A percentile compares a stretch with the other conserved stretches of the same genome.
These are phyloP conservation scores for Rhodotorula toruloides DNA, from an alignment of 768 basidiomycete genomes.

Conservation along the genomic window DNA sequence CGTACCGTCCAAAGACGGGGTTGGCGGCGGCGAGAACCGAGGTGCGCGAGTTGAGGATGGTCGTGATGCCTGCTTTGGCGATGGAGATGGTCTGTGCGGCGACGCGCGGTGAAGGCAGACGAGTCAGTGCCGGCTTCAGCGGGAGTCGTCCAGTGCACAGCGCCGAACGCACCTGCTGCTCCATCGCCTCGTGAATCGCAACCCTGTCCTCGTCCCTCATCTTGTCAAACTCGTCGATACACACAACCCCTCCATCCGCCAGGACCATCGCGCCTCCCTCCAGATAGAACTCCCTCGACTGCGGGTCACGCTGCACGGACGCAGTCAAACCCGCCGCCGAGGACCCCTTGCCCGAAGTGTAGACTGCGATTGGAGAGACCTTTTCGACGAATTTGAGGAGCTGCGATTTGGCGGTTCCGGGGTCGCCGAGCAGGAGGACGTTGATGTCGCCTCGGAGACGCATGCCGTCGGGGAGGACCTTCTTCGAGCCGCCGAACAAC, in stretches of 20 bases:
- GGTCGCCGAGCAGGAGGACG: constrained; percentile 90
- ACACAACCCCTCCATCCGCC: constrained; percentile 95
- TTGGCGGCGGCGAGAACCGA: constrained; percentile 96
- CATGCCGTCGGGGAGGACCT: constrained; percentile 95
- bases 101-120: constrained; percentile 54
- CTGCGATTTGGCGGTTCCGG: constrained; percentile 97
- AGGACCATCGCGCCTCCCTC: constrained; percentile 99
- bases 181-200: constrained; percentile 99
- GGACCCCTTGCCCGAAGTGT: constrained; percentile 96
- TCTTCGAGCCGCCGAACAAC: constrained; percentile 96
- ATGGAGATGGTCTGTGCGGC: constrained; percentile 96
- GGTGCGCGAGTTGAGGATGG: constrained; percentile 89
- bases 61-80: constrained; percentile 97
- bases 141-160: too few relatives aligned
- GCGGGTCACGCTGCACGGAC: constrained; percentile 86
- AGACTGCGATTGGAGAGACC: constrained; percentile 94
- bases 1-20: constrained; percentile 94
- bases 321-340: constrained; percentile 98
- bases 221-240: constrained; percentile 99
- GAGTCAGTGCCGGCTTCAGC: too few relatives aligned
- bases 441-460: constrained; percentile 95
- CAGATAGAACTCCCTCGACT: constrained; percentile 92
- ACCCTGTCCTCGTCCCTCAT: constrained; percentile 99
- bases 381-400: constrained; percentile 98
- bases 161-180: constrained; percentile 54